Evolutionary conservation across 208 protist species (phyloP), one percentile per base, ranked within the genome.

Genomic region (Trypanosoma rangeli): DNA sequence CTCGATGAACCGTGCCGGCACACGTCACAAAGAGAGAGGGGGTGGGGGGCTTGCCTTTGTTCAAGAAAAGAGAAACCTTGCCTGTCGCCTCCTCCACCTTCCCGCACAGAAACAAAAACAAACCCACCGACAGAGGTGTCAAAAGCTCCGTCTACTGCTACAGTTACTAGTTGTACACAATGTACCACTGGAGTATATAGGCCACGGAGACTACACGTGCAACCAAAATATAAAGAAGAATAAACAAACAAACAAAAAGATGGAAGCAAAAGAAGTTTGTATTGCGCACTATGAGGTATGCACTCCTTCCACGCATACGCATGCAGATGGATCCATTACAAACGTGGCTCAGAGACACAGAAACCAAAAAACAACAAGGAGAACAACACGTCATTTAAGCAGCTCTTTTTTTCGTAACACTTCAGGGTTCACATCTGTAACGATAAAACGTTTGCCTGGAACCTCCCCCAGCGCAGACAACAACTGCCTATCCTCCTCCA

Each of bases 381-480:
- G 3, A 66, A 22, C 61, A 66, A 66, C 4, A 54, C 5, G 10
- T 74, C 20, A 63, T 22, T 75, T 22, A 3, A 78, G 22, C 20
- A 86, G 39, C 20, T 50, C 33, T 7, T 55, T 76, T 46, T 75
- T 79, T 29, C 64, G 53, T 18, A 73, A 18, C 31, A 70, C 69
- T 18, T 83, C 72, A 9, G 78, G 55, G 28, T 70, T 68, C 26
- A 73, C 79, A 26, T 81, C 73, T 12, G 75, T 64, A 8, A 83
- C 86, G 13, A 74, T 66, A 78, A 91, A 94, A 46, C 79, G 78
- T 0, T 75, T 74, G 5, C 63, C 88, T 0, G 88, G 85, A 4
- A 85, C 80, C 28, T 90, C 88, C 0, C 37, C 33, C 16, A 94
- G 62, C 0, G 82, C 66, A 10, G 72, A 69, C 12, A 71, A n/a